Evolutionary conservation across 1,284 basidiomycete species (phyloP), one percentile per base, ranked within the genome.

Genomic region (Microbotryum intermedium): DNA sequence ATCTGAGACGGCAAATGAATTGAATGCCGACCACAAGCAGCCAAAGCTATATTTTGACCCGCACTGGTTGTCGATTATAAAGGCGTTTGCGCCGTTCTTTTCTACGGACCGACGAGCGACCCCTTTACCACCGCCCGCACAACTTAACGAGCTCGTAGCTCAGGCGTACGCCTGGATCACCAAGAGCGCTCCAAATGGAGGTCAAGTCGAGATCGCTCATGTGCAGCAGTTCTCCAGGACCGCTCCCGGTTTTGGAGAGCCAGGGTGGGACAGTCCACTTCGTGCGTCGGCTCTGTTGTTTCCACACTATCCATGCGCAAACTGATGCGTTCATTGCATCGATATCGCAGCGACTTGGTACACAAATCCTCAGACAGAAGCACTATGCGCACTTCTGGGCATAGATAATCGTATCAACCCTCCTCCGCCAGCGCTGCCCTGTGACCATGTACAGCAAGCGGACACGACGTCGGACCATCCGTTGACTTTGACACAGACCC

Each of bases 11-110:
- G 34, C 11, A 50, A 28, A 43, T 44, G 29, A 50, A 1, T 70
- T 69, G 20, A 54, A 62, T 65, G 1, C 66, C 87, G 30, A 78
- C 80, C 57, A 16, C 42, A 10, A 50, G 42, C 45, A 52, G 23
- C 58, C 64, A 5, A 39, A 42, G 2, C 55, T 71, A 11, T 68
- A 65, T 30, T 97, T 83, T 74, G 90, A 95, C 72, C 85, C 85
- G 4, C 82, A 90, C 74, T 98, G 94, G 95, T 83, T 98, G 25
- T 92, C 92, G 0, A 91, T 97, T 72, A 85, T 84, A 0, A 85
- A 88, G 6, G 90, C 88, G 0, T 85, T 93, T 68, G 84, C 94
- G 67, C 83, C 84, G 0, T 86, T 82, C 76, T 71, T 77, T 2
- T 77, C 78, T 0, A 72, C 74, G 6, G 77, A 74, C 6, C 73